Evolutionary conservation across 345 rosid genomes (phyloP).

Genomic region (Moringa oleifera): DNA sequence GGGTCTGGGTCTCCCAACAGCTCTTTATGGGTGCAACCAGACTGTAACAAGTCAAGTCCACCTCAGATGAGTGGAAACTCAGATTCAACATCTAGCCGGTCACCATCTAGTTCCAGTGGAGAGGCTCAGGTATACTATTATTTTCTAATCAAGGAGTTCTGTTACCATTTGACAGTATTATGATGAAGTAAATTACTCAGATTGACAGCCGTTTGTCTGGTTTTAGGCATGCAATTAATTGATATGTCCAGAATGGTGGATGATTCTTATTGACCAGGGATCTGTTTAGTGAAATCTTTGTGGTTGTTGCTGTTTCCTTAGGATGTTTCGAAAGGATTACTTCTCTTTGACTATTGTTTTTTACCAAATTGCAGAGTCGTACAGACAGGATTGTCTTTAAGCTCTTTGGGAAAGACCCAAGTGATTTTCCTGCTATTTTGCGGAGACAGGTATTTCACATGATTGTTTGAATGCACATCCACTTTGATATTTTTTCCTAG

Average conservation of each 20-base stretch:
- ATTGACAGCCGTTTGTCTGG: no score
- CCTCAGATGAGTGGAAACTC: conserved; percentile 43
- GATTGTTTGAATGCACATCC: conserved; percentile 7
- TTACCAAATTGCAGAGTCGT: conserved; percentile 36
- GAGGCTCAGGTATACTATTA: conserved; percentile 50
- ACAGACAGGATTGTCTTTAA: conserved; percentile 56
- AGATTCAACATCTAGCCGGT: conserved; percentile 48
- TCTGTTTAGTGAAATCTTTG: not conserved
- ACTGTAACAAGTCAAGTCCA: conserved; percentile 42
- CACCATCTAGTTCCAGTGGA: conserved; percentile 62
- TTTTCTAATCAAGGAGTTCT: not conserved
- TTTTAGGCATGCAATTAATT: not conserved
- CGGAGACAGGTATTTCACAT: conserved; percentile 43
- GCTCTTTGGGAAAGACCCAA: conserved; percentile 59
- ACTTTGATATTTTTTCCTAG: not conserved
- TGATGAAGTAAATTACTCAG: not conserved
- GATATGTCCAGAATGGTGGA: not conserved
- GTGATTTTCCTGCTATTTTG: conserved; percentile 40
- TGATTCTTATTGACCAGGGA: not conserved
- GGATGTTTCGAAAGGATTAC: conserved; percentile 8
- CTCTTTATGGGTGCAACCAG: conserved; percentile 31
- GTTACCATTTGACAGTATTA: conserved; percentile 2
- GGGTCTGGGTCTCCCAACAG: conserved; percentile 27
- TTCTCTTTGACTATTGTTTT: conserved; percentile 13
- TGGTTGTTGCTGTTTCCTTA: not conserved